These are phyloP conservation scores for Amanita exitialis DNA, from an alignment of 768 basidiomycete genomes.

Conservation along the genomic window DNA sequence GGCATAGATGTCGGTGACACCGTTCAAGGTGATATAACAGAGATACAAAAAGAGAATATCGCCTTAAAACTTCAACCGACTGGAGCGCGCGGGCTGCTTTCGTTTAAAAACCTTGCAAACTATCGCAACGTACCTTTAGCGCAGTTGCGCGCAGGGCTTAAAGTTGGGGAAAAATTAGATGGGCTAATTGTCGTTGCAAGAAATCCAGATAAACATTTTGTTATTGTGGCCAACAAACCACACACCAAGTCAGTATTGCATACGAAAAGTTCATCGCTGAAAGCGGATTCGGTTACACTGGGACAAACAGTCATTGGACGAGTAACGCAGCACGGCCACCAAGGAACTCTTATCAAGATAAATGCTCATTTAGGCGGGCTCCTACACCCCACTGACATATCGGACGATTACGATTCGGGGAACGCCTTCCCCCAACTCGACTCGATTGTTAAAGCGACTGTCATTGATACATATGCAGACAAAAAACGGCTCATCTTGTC, in stretches of 20 bases:
- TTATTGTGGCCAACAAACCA: constrained; percentile 72
- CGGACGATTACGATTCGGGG: constrained; percentile 66
- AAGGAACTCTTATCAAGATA: constrained; percentile 74
- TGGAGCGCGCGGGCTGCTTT: constrained; percentile 70
- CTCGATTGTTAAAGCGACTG: constrained; percentile 58
- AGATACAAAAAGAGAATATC: constrained; percentile 80
- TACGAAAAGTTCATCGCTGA: constrained; percentile 37
- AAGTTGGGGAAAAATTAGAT: constrained; percentile 58
- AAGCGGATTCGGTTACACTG: constrained; percentile 53
- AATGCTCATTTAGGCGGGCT: constrained; percentile 61
- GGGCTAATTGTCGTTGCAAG: constrained; percentile 86
- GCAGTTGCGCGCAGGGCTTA: constrained; percentile 53
- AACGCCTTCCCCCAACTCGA: constrained; percentile 50
- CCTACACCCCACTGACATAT: constrained; percentile 72
- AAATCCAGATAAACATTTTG: constrained; percentile 75
- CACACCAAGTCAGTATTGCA: constrained; percentile 40
- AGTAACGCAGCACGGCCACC: constrained; percentile 62
- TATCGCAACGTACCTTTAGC: constrained; percentile 55
- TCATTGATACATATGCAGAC: constrained; percentile 57
- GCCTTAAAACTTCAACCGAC: constrained; percentile 65
- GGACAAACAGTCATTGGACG: constrained; percentile 77
- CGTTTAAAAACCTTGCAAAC: constrained; percentile 81
- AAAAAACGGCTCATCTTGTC: constrained; percentile 72
- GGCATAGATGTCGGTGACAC: constrained; percentile 68
- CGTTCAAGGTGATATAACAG: constrained; percentile 60